Percentiles rank a stretch among this genome's conserved stretches.
phyloP scores from a whole-genome alignment of 2,329 filamentous ascomycete species.

The Colletotrichum higginsianum region DNA sequence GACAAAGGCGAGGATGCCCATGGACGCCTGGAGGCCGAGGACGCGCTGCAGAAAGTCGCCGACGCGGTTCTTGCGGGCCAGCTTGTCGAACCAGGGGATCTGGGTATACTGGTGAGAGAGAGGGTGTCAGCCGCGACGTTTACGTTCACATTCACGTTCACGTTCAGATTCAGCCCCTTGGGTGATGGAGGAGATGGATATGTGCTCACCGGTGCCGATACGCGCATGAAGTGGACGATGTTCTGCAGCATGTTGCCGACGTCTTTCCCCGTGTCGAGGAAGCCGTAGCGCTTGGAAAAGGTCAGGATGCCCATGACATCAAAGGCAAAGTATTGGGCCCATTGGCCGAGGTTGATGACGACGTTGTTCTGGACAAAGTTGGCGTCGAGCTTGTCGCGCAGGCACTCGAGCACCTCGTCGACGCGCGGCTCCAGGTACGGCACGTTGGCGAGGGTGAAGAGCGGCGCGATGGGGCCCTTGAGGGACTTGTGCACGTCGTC shows the following conservation, averaged over 20 bases:
- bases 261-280: conserved; percentile 54
- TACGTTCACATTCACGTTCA: too few species aligned
- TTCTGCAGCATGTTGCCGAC: conserved; percentile 44
- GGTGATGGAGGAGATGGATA: neutral
- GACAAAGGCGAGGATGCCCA: conserved; percentile 48
- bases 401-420: conserved; percentile 48
- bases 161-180: neutral
- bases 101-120: conserved; percentile 29
- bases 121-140: too few species aligned
- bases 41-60: conserved; percentile 45
- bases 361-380: neutral
- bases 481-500: conserved; percentile 57
- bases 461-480: conserved; percentile 52
- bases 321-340: conserved; percentile 58
- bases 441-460: conserved; percentile 58
- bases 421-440: conserved; percentile 50
- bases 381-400: conserved; percentile 38
- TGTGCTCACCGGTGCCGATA: conserved; percentile 35
- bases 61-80: conserved; percentile 40
- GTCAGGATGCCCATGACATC: conserved; percentile 57
- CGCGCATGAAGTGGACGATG: conserved; percentile 41
- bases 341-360: conserved; percentile 49
- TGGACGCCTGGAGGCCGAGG: neutral
- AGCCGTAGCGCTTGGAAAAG: conserved; percentile 52
- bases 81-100: conserved; percentile 25